Evolutionary conservation across 257 asterid species (phyloP).

Genomic region (Nicotiana otophora): DNA sequence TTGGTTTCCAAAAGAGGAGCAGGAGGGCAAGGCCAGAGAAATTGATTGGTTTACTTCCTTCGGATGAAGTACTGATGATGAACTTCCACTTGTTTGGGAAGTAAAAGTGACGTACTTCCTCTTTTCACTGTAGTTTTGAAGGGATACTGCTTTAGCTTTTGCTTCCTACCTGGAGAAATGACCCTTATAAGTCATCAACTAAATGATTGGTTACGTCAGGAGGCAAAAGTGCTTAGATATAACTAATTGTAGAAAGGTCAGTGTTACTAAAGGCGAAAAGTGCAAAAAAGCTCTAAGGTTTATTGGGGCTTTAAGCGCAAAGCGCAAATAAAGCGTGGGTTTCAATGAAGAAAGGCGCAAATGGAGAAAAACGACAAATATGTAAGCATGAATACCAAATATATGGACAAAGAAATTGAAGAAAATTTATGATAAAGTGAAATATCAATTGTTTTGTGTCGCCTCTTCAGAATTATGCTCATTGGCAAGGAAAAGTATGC

Average conservation of each 20-base stretch:
- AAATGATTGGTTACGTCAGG: background rate
- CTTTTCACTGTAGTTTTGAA: background rate
- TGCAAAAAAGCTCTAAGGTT: no score
- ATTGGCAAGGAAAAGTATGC: no score
- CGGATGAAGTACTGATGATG: background rate
- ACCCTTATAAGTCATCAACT: background rate
- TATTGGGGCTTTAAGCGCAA: no score
- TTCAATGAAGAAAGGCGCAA: no score
- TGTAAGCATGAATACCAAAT: no score
- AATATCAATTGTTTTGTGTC: no score
- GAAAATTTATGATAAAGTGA: no score
- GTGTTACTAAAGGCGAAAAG: no score
- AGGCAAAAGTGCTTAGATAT: background rate
- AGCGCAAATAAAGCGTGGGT: no score
- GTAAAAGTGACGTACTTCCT: background rate
- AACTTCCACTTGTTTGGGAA: background rate
- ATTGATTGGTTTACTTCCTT: background rate
- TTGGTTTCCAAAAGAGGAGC: constrained; percentile 1
- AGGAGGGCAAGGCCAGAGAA: background rate
- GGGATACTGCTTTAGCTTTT: background rate
- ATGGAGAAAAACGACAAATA: no score
- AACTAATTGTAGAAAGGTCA: background rate
- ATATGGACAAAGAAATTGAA: no score
- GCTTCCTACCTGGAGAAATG: background rate
- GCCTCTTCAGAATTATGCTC: no score